phyloP scores from a whole-genome alignment of 257 asterid species.

The Cordia subcordata region DNA sequence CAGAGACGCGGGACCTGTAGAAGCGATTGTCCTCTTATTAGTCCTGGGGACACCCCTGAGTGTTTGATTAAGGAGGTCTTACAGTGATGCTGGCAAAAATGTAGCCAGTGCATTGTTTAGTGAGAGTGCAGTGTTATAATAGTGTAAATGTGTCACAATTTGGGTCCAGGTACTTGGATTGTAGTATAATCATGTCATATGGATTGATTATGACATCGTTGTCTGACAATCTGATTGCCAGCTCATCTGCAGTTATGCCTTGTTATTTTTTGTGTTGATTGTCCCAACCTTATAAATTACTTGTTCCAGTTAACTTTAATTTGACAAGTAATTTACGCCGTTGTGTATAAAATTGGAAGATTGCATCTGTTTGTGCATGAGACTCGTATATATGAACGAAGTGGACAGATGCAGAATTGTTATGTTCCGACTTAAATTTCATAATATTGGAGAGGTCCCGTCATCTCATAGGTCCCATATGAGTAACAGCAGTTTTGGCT shows the following conservation, averaged over 20 bases:
- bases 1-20: neutral
- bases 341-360: neutral
- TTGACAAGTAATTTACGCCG: neutral
- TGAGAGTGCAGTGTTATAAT: neutral
- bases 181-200: neutral
- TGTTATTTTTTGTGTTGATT: neutral
- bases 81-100: neutral
- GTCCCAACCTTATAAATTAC: too few relatives aligned
- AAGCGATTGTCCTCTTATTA: neutral
- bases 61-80: too few relatives aligned
- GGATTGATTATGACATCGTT: neutral
- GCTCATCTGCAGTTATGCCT: neutral
- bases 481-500: neutral
- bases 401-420: neutral
- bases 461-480: neutral
- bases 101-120: neutral
- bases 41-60: neutral
- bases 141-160: neutral
- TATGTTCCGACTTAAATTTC: neutral
- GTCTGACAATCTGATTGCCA: too few relatives aligned
- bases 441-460: neutral
- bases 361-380: too few relatives aligned
- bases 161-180: neutral
- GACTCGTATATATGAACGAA: neutral
- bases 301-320: too few relatives aligned